Base-by-base conservation (phyloP, 2,329 filamentous ascomycete species). In the Emergomyces pasteurianus region DNA sequence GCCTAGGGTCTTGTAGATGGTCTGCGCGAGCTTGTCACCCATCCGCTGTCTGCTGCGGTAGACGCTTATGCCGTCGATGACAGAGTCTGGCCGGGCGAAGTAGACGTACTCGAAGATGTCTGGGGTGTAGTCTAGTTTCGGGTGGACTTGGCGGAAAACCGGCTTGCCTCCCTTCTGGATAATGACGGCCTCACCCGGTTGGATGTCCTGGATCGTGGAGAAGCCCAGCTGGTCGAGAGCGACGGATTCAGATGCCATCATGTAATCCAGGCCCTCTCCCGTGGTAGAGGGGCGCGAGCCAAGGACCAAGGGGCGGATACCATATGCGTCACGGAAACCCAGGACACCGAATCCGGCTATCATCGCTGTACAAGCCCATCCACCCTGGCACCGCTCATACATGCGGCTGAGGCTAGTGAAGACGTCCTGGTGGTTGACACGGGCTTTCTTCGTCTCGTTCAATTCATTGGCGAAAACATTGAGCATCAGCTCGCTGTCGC, bases 91-190 rank as follows among this genome's bases (percentile, higher is more conserved):
- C 1, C 91, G 81, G 16, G 89, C 87, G 68, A 95, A 91, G 77
- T 96, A 96, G 61, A 95, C 87, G 65, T 86, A 90, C 74, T 95
- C 89, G 69, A 95, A 94, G 63, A 90, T 88, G 71, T 96, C 91
- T 0, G 90, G 90, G 1, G 88, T 86, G 70, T 95, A 95, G 18
- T 81, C 80, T 67, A 83, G 81, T 66, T 81, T 80, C 62, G 82
- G 75, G 47, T 86, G 83, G 16, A 96, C 85, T 73, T 95, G 90
- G 64, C 81, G 80, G 78, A 92, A 94, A 55, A 86, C 81, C 0
- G 90, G 89, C 59, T 80, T 78, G 57, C 83, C 80, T 47, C 89
- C 89, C 76, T 95, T 95, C 69, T 87, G 80, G 64, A 95, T 86
- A 69, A 95, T 90, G 63, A 95, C 89, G 2, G 90, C 90, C 75